A percentile compares a stretch with the other conserved stretches of the same genome.
Conservation (phyloP, 495 filamentous ascomycete species). For the Evansstolkia leycettana region DNA sequence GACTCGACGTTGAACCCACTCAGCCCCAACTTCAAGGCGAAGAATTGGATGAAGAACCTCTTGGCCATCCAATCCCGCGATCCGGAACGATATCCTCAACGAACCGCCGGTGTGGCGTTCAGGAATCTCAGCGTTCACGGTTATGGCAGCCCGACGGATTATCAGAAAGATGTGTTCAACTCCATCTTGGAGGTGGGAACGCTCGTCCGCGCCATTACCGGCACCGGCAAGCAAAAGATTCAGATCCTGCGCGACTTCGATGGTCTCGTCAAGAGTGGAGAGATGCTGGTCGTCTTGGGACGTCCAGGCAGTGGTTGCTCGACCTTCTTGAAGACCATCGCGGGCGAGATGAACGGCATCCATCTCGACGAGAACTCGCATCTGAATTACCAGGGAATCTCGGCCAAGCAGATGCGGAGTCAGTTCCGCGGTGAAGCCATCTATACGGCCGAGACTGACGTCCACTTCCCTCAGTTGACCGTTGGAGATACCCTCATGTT, state of each 20-base stretch:
- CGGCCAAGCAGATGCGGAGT: conserved; percentile 54
- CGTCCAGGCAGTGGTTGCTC: conserved; percentile 62
- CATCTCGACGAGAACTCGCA: conserved; percentile 45
- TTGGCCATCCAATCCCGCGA: conserved; percentile 35
- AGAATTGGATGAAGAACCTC: conserved; percentile 40
- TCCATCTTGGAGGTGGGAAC: conserved; percentile 44
- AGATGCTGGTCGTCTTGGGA: conserved; percentile 73
- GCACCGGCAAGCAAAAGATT: conserved; percentile 43
- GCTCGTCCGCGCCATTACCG: conserved; percentile 28
- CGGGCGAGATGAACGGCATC: conserved; percentile 62
- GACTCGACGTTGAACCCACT: conserved; percentile 35
- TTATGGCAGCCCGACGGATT: conserved; percentile 65
- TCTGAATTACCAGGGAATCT: conserved; percentile 60
- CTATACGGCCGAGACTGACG: conserved; percentile 54
- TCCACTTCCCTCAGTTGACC: conserved; percentile 54
- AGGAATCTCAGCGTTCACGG: conserved; percentile 65
- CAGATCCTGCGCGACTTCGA: conserved; percentile 63
- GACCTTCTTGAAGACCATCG: conserved; percentile 62
- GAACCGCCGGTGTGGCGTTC: conserved; percentile 35
- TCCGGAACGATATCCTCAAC: conserved; percentile 30
- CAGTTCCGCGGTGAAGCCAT: conserved; percentile 59
- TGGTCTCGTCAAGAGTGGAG: conserved; percentile 59
- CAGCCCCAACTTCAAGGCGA: conserved; percentile 35
- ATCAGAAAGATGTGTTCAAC: conserved; percentile 71
- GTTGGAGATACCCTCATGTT: conserved; percentile 57